These are phyloP conservation scores for Trebouxia sp. DNA, from an alignment of 139 green algal species.

Conservation along the genomic window DNA sequence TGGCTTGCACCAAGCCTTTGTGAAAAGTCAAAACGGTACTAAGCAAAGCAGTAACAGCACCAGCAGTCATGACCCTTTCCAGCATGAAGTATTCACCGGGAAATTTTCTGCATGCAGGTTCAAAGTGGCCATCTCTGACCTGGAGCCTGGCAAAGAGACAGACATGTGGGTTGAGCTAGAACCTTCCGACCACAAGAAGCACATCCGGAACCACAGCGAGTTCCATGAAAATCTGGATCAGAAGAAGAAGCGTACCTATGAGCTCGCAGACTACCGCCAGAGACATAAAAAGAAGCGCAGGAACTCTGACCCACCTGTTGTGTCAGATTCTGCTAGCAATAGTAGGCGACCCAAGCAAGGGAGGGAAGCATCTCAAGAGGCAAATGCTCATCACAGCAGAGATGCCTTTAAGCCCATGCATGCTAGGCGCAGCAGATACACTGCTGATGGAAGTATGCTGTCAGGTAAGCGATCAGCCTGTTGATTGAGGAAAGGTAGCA, in stretches of 20 bases:
- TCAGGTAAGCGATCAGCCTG: no score
- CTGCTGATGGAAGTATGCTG: no score
- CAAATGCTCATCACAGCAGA: no score
- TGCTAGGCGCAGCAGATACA: no score
- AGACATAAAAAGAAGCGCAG: not conserved
- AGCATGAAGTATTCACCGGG: no score
- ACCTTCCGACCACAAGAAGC: slow-evolving; percentile 12
- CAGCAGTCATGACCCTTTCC: not conserved
- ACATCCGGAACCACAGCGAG: slow-evolving; percentile 1
- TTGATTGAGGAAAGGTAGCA: no score
- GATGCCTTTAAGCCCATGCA: no score
- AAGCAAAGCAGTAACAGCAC: not conserved
- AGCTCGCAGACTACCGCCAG: not conserved
- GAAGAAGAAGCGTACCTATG: not conserved
- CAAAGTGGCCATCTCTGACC: slow-evolving; percentile 10
- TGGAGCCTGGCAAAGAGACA: slow-evolving; percentile 1
- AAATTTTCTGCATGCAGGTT: slow-evolving; percentile 9
- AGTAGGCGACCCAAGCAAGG: no score
- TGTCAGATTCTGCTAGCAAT: no score
- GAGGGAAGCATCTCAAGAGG: no score
- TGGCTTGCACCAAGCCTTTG: not conserved
- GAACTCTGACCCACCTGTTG: not conserved
- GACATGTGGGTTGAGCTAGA: slow-evolving; percentile 31
- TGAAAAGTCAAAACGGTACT: not conserved
- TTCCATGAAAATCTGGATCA: not conserved